These are phyloP conservation scores for Monilinia aucupariae DNA, from an alignment of 2,329 filamentous ascomycete genomes.

Conservation along the genomic window DNA sequence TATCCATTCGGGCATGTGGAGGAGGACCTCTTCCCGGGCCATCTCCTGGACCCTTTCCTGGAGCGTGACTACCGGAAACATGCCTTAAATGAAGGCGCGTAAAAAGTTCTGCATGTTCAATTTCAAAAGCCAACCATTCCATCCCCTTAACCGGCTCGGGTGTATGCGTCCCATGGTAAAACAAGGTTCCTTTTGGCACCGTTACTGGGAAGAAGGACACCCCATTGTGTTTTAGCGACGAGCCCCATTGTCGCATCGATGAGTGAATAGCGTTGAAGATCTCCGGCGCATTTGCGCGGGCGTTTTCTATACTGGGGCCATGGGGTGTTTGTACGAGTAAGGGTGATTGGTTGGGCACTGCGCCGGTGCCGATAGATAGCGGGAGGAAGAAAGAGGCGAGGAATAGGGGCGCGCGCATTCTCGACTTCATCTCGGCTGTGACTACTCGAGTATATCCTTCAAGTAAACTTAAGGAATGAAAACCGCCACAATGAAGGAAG, in stretches of 20 bases:
- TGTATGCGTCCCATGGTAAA: conserved; percentile 59
- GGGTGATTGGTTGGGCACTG: not conserved
- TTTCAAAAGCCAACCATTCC: conserved; percentile 73
- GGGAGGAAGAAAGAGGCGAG: not conserved
- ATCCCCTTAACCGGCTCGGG: conserved; percentile 45
- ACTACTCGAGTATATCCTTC: not conserved
- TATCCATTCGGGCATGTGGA: not conserved
- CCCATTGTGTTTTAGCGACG: conserved; percentile 68
- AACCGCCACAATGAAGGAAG: not conserved
- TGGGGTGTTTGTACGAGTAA: not conserved
- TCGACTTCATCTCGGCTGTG: not conserved
- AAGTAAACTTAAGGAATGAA: not conserved
- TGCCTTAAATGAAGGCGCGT: conserved; percentile 38
- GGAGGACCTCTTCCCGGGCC: conserved; percentile 12
- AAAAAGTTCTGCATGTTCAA: conserved; percentile 66
- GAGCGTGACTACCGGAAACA: conserved; percentile 15
- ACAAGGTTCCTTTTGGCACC: conserved; percentile 56
- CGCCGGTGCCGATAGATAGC: not conserved
- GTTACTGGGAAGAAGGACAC: conserved; percentile 64
- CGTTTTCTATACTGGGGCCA: conserved; percentile 14
- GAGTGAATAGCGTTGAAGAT: conserved; percentile 71
- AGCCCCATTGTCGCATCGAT: conserved; percentile 69
- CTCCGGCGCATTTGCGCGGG: conserved; percentile 48
- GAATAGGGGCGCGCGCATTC: not conserved
- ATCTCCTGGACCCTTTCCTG: not conserved